Conservation (phyloP, 306 rosid genomes). For the Canavalia gladiata region DNA sequence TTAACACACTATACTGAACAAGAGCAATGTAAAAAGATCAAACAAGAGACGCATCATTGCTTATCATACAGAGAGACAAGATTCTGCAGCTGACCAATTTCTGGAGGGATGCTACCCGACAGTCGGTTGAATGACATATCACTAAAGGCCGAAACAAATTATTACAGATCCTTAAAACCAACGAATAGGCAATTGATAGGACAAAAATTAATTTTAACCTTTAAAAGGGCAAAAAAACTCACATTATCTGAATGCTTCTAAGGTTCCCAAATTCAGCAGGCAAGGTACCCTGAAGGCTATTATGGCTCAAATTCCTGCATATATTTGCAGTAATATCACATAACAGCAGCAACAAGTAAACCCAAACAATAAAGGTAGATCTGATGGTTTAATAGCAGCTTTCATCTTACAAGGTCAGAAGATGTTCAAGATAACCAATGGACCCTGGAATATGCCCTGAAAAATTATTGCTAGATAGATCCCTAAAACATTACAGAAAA, state of each 20-base stretch:
- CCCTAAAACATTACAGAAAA: background rate
- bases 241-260: conserved; percentile 10
- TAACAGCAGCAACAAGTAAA: background rate
- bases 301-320: conserved; percentile 13
- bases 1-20: background rate
- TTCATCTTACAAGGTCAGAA: conserved; percentile 31
- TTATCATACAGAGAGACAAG: conserved; percentile 7
- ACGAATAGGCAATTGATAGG: background rate
- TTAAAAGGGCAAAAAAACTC: background rate
- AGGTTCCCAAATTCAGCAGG: conserved; percentile 33
- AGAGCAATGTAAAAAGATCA: background rate
- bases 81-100: conserved; percentile 36
- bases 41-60: background rate
- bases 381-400: background rate
- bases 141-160: background rate
- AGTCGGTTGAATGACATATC: conserved; percentile 21
- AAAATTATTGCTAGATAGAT: conserved; percentile 29
- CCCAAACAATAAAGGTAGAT: background rate
- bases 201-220: background rate
- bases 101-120: conserved; percentile 11
- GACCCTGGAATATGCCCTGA: conserved; percentile 33
- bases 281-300: conserved; percentile 11
- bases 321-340: background rate
- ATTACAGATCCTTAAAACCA: background rate
- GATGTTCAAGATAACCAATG: conserved; percentile 36